Base-by-base conservation (phyloP, 805 yeast species). In the Kluyveromyces nonfermentans region DNA sequence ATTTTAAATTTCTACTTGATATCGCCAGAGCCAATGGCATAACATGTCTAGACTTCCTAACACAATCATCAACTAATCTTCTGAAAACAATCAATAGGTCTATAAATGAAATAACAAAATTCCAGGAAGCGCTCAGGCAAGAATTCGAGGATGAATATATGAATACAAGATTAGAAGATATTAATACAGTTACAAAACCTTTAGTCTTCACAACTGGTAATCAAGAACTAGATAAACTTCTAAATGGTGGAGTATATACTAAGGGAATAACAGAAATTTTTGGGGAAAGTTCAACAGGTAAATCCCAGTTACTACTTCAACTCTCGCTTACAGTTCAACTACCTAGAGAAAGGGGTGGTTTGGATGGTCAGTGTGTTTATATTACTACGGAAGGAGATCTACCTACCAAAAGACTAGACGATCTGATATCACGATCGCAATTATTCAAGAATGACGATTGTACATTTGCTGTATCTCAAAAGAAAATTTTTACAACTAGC, bases 201-300 rank as follows among this genome's bases (percentile, higher is more conserved):
- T 28, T 34, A 5, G 34, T 34, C 28, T 71, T 78, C 54, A 71
- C 83, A 7, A 70, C 81, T 0, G 85, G 85, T 0, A 79, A 73
- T 54, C 57, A 55, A 1, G 52, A 49, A 5, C 49, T 83, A 1
- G 89, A 83, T 54, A 54, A 50, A 8, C 46, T 65, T 0, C 56
- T 83, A 5, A 67, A 70, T 33, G 82, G 80, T 3, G 90, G 89
- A 0, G 66, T 82, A 4, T 71, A 66, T 2, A 58, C 73, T 2
- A 75, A 80, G 2, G 62, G 70, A 19, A 57, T 83, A 2, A 80
- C 88, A 0, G 97, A 89, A 64, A 58, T 90, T 3, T 80, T 78
- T 52, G 97, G 97, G 0, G 83, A 82, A 20, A 78, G 94, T 41
- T 85, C 94, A 0, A 73, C 84, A 1, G 97, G 96, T 0, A 90